Percentiles rank a stretch among this genome's conserved stretches.
phyloP scores from a whole-genome alignment of 2,329 filamentous ascomycete genomes.

The Phaeosphaeria sp. region DNA sequence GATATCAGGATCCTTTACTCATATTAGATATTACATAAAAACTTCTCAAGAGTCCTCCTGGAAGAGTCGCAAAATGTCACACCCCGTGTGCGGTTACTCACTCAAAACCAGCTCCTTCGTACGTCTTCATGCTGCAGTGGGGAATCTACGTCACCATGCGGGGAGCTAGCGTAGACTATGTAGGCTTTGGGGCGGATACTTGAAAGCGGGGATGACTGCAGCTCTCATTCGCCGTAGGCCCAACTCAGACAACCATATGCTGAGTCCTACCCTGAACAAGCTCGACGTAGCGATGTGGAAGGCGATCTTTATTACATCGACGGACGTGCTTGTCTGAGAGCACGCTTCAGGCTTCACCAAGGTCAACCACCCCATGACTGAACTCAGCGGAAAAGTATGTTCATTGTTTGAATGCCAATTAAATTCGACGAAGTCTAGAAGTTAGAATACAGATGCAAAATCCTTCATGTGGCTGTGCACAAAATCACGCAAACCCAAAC shows the following conservation, averaged over 20 bases:
- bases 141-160: not conserved
- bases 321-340: not conserved
- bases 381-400: too few species aligned
- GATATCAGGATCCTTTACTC: too few species aligned
- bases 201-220: not conserved
- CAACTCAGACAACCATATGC: not conserved
- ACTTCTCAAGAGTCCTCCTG: too few species aligned
- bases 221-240: not conserved
- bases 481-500: not conserved
- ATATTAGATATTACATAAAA: too few species aligned
- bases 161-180: not conserved
- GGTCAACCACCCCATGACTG: too few species aligned
- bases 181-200: not conserved
- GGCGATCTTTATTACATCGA: not conserved
- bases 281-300: not conserved
- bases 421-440: too few species aligned
- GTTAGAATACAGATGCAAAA: not conserved
- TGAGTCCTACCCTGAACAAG: not conserved
- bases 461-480: not conserved
- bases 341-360: too few species aligned
- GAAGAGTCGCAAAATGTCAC: too few species aligned
- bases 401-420: too few species aligned
- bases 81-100: too few species aligned
- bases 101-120: too few species aligned
- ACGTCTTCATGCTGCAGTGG: not conserved